Evolutionary conservation across 805 yeast species (phyloP), one percentile per base, ranked within the genome.

Genomic region (Kluyveromyces nonfermentans): DNA sequence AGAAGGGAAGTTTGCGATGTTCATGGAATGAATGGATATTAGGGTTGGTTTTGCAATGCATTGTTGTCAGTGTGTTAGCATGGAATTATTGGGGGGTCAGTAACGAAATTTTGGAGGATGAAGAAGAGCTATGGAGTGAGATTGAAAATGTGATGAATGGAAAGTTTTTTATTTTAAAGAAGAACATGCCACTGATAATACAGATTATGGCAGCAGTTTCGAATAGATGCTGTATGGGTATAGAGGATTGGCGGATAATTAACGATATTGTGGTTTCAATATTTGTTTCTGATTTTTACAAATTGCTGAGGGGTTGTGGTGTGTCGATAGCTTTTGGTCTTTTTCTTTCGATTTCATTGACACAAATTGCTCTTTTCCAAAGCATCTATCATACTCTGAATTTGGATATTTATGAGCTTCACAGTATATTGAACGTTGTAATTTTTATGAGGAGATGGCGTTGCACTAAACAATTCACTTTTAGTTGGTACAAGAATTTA

Each of bases 141-240:
- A 9, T 38, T 6, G 15, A 15, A 18, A 33, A 38, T n/a, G 20
- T 19, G 4, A 19, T 9, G 3, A 15, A 14, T 10, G 41, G 41
- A 14, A 38, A 31, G 15, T 38, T 38, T 19, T 38, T 38, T 15
- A 38, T 38, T 30, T 25, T 34, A 12, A n/a, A n/a, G 30, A 28
- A 15, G 12, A 30, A 33, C 28, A 33, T 38, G 20, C 41, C 41
- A 5, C 7, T 22, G 18, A n/a, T 38, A 3, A 31, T 17, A 9
- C 32, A 30, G 16, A 19, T 28, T 16, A 10, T 28, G 21, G 18
- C 34, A 4, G 7, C 9, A 5, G 14, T 30, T 5, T 28, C 34
- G 15, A 16, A 28, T 8, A 16, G 8, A 12, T 31, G 7, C 5
- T 38, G 21, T 22, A 28, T 38, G 5, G 22, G 12, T 14, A 10